Evolutionary conservation across 2,329 filamentous ascomycete genomes (phyloP).

Genomic region (Chalaropsis ovoidea): DNA sequence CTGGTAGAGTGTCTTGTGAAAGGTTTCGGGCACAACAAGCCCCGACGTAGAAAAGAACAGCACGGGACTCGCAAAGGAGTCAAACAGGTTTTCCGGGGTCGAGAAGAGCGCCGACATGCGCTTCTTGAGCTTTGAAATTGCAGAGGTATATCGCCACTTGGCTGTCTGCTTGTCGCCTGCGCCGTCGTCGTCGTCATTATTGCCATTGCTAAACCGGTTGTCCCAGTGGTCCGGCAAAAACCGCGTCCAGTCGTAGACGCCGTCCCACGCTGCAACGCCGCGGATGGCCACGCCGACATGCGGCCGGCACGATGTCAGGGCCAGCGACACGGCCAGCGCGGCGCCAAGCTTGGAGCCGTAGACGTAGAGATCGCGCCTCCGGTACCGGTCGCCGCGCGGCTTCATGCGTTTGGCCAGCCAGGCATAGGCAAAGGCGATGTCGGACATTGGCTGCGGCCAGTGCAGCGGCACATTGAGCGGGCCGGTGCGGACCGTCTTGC

Average conservation of each 20-base stretch:
- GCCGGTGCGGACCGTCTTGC: slow-evolving; percentile 25
- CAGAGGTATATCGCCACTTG: not conserved
- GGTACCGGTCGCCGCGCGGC: slow-evolving; percentile 33
- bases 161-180: not conserved
- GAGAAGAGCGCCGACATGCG: slow-evolving; percentile 39
- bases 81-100: slow-evolving; percentile 43
- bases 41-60: slow-evolving; percentile 50
- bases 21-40: slow-evolving; percentile 38
- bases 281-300: slow-evolving; percentile 40
- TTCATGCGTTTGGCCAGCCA: slow-evolving; percentile 42
- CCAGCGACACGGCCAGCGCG: slow-evolving; percentile 46
- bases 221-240: slow-evolving; percentile 46
- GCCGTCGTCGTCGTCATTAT: not conserved
- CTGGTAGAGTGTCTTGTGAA: slow-evolving; percentile 30
- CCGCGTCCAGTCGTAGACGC: slow-evolving; percentile 55
- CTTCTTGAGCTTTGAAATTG: not conserved
- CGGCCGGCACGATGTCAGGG: slow-evolving; percentile 45
- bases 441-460: slow-evolving; percentile 51
- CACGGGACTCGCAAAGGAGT: slow-evolving; percentile 49
- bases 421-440: slow-evolving; percentile 44
- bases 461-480: slow-evolving; percentile 27
- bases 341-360: slow-evolving; percentile 42
- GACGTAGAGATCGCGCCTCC: slow-evolving; percentile 32
- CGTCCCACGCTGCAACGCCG: slow-evolving; percentile 48
- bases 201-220: slow-evolving; percentile 29